phyloP scores from a whole-genome alignment of 1,139 yeast genomes.

The Pichia sp. region DNA sequence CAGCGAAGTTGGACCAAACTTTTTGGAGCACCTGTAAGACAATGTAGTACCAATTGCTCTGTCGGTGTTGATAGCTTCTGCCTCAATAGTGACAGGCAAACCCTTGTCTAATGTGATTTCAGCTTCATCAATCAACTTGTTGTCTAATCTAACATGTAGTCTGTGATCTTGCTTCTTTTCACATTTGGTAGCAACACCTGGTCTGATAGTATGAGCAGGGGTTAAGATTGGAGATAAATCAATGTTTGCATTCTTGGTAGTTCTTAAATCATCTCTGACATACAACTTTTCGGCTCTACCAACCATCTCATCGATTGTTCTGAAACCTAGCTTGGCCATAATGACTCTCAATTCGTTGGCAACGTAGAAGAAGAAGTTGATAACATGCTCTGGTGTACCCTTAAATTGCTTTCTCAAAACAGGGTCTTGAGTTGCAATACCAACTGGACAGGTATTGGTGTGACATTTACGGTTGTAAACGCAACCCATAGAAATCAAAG shows the following conservation, averaged over 20 bases:
- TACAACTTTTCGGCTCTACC: slow-evolving; percentile 89
- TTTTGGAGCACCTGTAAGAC: slow-evolving; percentile 89
- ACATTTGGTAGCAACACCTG: slow-evolving; percentile 95
- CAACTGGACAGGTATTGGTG: slow-evolving; percentile 91
- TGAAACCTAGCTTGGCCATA: slow-evolving; percentile 93
- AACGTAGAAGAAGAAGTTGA: slow-evolving; percentile 92
- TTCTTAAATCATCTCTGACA: slow-evolving; percentile 81
- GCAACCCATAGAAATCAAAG: slow-evolving; percentile 96
- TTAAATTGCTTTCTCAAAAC: slow-evolving; percentile 84
- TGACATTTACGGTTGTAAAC: slow-evolving; percentile 95
- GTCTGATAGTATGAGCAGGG: slow-evolving; percentile 94
- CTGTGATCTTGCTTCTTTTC: slow-evolving; percentile 93
- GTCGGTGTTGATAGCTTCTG: slow-evolving; percentile 90
- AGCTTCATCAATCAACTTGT: slow-evolving; percentile 92
- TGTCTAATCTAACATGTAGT: slow-evolving; percentile 87
- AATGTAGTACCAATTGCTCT: slow-evolving; percentile 94
- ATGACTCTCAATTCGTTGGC: slow-evolving; percentile 87
- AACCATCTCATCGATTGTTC: slow-evolving; percentile 96
- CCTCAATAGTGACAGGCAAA: slow-evolving; percentile 88
- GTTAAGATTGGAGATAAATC: slow-evolving; percentile 91
- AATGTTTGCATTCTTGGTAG: slow-evolving; percentile 85
- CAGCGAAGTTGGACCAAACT: slow-evolving; percentile 86
- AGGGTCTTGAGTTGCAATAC: slow-evolving; percentile 98
- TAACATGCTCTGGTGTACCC: slow-evolving; percentile 98
- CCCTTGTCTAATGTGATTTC: slow-evolving; percentile 92